Percentiles rank a stretch among this genome's conserved stretches.
phyloP scores from a whole-genome alignment of 257 asterid species.

The Nyctanthes arbortristis region DNA sequence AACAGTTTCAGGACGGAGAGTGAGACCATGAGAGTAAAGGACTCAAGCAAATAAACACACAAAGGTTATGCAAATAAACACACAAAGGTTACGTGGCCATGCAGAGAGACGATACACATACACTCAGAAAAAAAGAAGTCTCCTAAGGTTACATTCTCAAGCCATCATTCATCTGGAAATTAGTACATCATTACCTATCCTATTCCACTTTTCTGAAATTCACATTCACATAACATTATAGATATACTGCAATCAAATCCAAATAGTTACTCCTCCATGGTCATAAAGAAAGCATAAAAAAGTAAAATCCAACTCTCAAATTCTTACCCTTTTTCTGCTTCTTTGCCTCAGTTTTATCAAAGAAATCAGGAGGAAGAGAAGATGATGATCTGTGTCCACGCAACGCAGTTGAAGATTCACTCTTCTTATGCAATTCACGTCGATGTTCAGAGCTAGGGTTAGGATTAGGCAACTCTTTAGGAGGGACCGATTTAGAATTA shows the following conservation, averaged over 20 bases:
- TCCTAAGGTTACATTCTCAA: neutral
- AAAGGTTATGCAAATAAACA: neutral
- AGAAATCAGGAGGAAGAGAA: conserved; percentile 72
- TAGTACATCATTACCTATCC: neutral
- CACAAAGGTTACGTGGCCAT: neutral
- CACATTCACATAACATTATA: neutral
- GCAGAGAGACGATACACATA: neutral
- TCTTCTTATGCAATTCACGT: conserved; percentile 36
- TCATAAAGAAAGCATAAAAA: conserved; percentile 6
- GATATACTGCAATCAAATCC: neutral
- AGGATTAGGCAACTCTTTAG: conserved; percentile 52
- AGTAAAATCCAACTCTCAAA: conserved; percentile 14
- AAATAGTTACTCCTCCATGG: conserved; percentile 6
- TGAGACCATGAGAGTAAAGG: too few species aligned
- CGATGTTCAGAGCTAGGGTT: conserved; percentile 42
- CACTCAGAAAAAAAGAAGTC: conserved; percentile 10
- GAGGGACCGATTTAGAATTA: conserved; percentile 35
- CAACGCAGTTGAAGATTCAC: conserved; percentile 46
- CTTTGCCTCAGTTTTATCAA: conserved; percentile 64
- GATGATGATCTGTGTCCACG: conserved; percentile 47
- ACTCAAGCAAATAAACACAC: neutral
- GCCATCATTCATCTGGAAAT: conserved; percentile 6
- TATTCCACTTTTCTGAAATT: neutral
- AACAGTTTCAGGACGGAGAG: neutral
- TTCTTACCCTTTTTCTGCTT: conserved; percentile 68